phyloP scores from a whole-genome alignment of 768 basidiomycete species.

The Panellus pusillus region DNA sequence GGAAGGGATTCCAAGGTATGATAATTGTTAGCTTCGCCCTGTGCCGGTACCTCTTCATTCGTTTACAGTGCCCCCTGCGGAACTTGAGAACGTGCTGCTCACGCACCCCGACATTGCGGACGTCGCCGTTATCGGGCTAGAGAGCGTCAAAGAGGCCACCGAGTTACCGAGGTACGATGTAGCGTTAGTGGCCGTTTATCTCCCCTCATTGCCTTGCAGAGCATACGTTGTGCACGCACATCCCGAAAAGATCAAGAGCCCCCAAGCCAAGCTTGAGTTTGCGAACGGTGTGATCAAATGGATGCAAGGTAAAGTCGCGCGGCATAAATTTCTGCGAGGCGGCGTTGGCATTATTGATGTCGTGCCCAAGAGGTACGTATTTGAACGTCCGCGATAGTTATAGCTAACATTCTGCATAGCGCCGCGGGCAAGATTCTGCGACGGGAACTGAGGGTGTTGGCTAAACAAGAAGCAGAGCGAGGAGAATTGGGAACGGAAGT shows the following conservation, averaged over 20 bases:
- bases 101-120: conserved; percentile 78
- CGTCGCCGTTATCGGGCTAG: conserved; percentile 77
- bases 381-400: not conserved
- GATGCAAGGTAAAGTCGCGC: conserved; percentile 67
- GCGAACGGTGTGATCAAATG: conserved; percentile 57
- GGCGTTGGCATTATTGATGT: conserved; percentile 63
- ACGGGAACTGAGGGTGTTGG: conserved; percentile 68
- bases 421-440: conserved; percentile 88
- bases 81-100: conserved; percentile 75
- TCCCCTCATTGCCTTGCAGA: conserved; percentile 29
- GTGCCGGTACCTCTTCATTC: not conserved
- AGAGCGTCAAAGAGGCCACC: conserved; percentile 65
- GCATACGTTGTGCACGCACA: conserved; percentile 62
- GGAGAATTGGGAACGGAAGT: conserved; percentile 29
- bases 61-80: conserved; percentile 75
- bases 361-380: conserved; percentile 66
- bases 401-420: conserved; percentile 36
- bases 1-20: conserved; percentile 74
- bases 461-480: conserved; percentile 54
- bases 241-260: conserved; percentile 35
- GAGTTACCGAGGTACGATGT: conserved; percentile 70
- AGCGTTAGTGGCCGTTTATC: not conserved
- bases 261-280: conserved; percentile 43
- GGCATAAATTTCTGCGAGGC: conserved; percentile 79
- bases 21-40: not conserved